Conservation (phyloP, 306 rosid species). For the Cucurbita ficifolia region DNA sequence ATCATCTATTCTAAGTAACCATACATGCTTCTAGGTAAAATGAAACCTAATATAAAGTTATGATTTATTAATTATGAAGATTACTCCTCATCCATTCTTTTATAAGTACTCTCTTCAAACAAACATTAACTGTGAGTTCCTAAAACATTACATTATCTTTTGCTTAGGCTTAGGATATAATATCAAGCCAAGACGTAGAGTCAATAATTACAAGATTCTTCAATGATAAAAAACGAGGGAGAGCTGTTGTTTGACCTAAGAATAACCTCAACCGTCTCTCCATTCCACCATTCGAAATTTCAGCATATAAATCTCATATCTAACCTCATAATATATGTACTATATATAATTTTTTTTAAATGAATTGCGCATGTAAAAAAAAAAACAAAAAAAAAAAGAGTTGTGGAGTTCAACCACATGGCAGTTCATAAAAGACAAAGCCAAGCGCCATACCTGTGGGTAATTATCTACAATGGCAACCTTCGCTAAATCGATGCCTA, state of each 20-base stretch:
- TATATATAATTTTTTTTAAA: neutral
- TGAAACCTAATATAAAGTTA: neutral
- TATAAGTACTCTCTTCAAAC: neutral
- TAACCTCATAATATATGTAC: neutral
- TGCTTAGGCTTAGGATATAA: neutral
- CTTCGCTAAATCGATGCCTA: slow-evolving; percentile 81
- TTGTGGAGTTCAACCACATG: neutral
- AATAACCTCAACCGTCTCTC: neutral
- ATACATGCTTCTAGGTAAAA: neutral
- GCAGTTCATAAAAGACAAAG: neutral
- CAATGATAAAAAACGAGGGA: neutral
- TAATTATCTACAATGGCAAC: slow-evolving; percentile 87
- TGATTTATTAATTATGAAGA: neutral
- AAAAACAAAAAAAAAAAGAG: neutral
- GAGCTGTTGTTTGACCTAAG: neutral
- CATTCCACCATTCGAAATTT: neutral
- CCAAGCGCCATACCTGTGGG: slow-evolving; percentile 61
- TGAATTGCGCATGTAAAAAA: neutral
- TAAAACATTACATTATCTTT: neutral
- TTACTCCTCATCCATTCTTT: neutral
- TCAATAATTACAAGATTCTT: neutral
- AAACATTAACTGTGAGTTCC: neutral
- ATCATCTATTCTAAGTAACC: neutral
- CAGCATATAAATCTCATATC: neutral
- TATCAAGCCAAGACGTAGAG: neutral